Percentiles rank a stretch among this genome's conserved stretches.
These are phyloP conservation scores for Aspergillus pseudotamarii DNA, from an alignment of 2,329 filamentous ascomycete species.

Conservation along the genomic window DNA sequence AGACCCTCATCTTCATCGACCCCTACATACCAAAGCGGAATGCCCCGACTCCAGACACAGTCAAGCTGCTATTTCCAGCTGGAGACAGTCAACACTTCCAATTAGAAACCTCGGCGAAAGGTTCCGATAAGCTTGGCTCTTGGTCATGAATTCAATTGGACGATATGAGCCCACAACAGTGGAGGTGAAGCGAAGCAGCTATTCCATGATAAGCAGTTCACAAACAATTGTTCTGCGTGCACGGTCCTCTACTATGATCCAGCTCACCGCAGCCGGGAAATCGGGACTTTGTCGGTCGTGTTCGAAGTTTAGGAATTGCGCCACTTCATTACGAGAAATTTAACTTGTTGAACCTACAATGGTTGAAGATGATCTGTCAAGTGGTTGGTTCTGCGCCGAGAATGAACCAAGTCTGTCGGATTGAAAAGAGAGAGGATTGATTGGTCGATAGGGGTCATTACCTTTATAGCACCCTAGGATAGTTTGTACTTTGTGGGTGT, in stretches of 20 bases:
- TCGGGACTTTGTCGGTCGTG: background rate
- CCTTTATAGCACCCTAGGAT: background rate
- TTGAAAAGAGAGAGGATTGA: background rate
- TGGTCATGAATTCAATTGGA: background rate
- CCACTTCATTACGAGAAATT: background rate
- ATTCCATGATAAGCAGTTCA: background rate
- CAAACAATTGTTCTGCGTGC: background rate
- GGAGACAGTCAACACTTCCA: background rate
- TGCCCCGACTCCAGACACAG: background rate
- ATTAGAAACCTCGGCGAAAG: background rate
- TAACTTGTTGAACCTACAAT: background rate
- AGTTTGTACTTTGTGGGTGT: background rate
- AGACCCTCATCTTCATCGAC: background rate
- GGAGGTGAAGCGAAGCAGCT: background rate
- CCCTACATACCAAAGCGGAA: background rate
- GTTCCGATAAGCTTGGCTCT: background rate
- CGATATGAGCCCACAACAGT: background rate
- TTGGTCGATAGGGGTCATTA: background rate
- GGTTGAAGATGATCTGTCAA: background rate
- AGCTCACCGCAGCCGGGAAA: background rate
- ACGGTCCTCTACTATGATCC: background rate
- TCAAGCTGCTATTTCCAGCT: too few species aligned
- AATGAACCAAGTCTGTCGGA: background rate
- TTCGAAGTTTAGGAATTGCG: background rate
- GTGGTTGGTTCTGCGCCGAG: background rate